These are phyloP conservation scores for Favolaschia claudopus DNA, from an alignment of 768 basidiomycete genomes.

Conservation along the genomic window DNA sequence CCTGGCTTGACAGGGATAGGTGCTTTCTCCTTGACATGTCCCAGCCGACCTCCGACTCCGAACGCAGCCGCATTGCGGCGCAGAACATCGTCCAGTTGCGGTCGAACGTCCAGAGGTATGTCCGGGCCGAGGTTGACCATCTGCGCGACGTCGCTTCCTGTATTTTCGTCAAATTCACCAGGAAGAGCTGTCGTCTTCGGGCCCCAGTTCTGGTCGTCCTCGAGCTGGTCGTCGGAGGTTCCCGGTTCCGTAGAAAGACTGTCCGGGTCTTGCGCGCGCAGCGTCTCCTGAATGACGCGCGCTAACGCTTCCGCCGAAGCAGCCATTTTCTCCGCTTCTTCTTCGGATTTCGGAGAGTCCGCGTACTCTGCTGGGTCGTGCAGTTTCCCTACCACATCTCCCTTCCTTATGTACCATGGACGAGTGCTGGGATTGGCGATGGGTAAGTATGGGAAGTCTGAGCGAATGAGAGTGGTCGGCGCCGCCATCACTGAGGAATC, in stretches of 20 bases:
- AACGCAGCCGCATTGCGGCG: conserved; percentile 24
- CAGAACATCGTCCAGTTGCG: conserved; percentile 2
- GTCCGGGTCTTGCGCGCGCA: background rate
- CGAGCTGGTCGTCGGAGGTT: background rate
- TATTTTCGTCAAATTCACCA: conserved; percentile 19
- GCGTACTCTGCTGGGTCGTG: background rate
- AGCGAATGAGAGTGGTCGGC: conserved; percentile 12
- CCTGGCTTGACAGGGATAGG: conserved; percentile 27
- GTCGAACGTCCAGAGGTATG: conserved; percentile 6
- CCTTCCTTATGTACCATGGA: conserved; percentile 16
- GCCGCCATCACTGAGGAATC: conserved; percentile 1
- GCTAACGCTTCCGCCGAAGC: background rate
- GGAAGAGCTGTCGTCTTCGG: conserved; percentile 30
- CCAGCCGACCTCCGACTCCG: conserved; percentile 31
- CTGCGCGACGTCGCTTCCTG: conserved; percentile 5
- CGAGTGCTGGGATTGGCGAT: conserved; percentile 24
- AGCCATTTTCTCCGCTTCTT: background rate
- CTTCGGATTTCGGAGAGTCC: conserved; percentile 3
- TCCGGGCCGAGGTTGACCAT: conserved; percentile 26
- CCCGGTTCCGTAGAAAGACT: background rate
- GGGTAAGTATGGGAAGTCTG: conserved; percentile 13
- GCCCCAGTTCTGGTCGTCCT: conserved; percentile 14
- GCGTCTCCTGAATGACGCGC: too few relatives aligned
- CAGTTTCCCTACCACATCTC: conserved; percentile 21
- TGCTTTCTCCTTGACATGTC: conserved; percentile 25